These are phyloP conservation scores for Penicillium palitans DNA, from an alignment of 2,329 filamentous ascomycete genomes.

Conservation along the genomic window DNA sequence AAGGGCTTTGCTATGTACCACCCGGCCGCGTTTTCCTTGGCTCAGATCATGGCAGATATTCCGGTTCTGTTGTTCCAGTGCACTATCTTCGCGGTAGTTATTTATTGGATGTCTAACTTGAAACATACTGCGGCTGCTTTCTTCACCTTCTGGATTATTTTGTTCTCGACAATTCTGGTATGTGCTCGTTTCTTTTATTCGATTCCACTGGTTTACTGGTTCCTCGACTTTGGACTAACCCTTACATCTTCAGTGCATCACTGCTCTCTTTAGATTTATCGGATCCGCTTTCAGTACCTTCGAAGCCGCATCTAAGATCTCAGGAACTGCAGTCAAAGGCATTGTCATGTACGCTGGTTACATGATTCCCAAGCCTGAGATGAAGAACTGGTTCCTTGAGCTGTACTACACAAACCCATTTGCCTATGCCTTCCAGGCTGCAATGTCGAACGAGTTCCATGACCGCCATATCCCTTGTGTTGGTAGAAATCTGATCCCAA, in stretches of 20 bases:
- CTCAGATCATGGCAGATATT: slow-evolving; percentile 48
- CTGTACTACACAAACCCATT: slow-evolving; percentile 36
- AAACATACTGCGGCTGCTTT: slow-evolving; percentile 54
- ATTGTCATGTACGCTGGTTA: slow-evolving; percentile 41
- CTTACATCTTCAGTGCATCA: slow-evolving; percentile 45
- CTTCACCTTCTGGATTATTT: slow-evolving; percentile 59
- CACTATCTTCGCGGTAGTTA: slow-evolving; percentile 55
- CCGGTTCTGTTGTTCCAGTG: slow-evolving; percentile 60
- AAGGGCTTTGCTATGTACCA: slow-evolving; percentile 59
- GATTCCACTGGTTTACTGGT: background rate
- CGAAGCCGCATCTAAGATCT: slow-evolving; percentile 56
- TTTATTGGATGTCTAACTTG: slow-evolving; percentile 64
- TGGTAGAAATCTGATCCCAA: slow-evolving; percentile 32
- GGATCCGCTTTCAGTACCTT: slow-evolving; percentile 57
- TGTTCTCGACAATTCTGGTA: slow-evolving; percentile 11
- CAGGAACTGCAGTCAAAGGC: slow-evolving; percentile 32
- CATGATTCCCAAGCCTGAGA: slow-evolving; percentile 44
- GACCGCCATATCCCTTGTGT: slow-evolving; percentile 30
- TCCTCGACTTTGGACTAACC: slow-evolving; percentile 26
- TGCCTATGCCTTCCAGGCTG: slow-evolving; percentile 34
- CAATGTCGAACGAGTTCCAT: slow-evolving; percentile 36
- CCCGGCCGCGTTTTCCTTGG: slow-evolving; percentile 43
- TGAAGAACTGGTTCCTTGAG: slow-evolving; percentile 54
- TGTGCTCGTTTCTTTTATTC: background rate
- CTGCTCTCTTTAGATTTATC: slow-evolving; percentile 55